These are phyloP conservation scores for Paspalum notatum DNA, from an alignment of 176 grass and related monocot species.

Conservation along the genomic window DNA sequence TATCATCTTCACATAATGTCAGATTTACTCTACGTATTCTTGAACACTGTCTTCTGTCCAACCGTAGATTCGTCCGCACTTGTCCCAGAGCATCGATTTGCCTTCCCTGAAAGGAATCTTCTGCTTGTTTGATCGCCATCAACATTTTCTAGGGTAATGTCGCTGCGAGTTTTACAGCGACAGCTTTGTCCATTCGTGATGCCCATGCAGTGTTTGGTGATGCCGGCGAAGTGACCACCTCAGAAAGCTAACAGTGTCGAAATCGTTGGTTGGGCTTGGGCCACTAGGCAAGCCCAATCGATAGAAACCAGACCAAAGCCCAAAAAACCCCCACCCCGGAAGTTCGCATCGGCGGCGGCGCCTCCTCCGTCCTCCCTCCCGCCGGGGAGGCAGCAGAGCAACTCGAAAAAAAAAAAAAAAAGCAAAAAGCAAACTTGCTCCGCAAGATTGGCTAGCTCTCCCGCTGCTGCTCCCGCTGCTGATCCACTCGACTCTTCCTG, in stretches of 20 bases:
- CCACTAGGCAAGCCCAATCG: not conserved
- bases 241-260: no score
- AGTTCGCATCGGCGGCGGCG: constrained; percentile 2
- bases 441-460: constrained; percentile 24
- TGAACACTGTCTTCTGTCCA: not conserved
- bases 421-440: constrained; percentile 31
- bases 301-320: not conserved
- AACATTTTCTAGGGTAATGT: not conserved
- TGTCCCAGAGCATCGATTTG: not conserved
- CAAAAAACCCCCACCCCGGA: not conserved
- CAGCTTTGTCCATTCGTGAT: no score
- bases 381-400: not conserved
- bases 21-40: not conserved
- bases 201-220: no score
- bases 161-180: not conserved
- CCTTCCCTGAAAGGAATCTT: not conserved
- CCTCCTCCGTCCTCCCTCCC: not conserved
- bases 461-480: constrained; percentile 15
- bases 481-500: constrained; percentile 14
- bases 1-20: not conserved
- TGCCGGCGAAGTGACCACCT: no score
- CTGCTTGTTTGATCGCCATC: not conserved
- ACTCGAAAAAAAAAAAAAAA: not conserved
- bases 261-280: not conserved
- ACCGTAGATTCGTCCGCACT: not conserved